Evolutionary conservation across 495 filamentous ascomycete species (phyloP).

Genomic region (Parathielavia appendiculata): DNA sequence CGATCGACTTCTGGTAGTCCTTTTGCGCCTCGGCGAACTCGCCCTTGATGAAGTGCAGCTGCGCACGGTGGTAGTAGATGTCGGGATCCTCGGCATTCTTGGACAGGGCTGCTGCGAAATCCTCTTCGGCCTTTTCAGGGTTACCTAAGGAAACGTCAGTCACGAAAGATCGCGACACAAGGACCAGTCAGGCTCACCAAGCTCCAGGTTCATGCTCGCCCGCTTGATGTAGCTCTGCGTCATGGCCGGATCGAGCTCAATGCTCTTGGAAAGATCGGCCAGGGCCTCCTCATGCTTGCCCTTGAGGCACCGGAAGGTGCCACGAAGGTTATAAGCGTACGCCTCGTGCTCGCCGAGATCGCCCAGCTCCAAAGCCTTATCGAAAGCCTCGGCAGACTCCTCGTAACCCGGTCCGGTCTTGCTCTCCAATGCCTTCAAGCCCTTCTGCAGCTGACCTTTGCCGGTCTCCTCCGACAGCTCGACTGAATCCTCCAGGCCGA

Average conservation of each 20-base stretch:
- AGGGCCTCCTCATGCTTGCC: conserved; percentile 82
- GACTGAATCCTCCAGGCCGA: conserved; percentile 72
- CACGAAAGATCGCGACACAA: not conserved
- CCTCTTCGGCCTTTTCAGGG: conserved; percentile 76
- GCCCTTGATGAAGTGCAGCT: conserved; percentile 94
- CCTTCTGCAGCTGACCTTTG: conserved; percentile 76
- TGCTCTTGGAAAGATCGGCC: conserved; percentile 79
- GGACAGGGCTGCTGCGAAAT: conserved; percentile 79
- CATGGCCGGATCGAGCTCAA: conserved; percentile 78
- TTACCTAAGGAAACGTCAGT: conserved; percentile 54
- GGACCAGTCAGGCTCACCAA: conserved; percentile 56
- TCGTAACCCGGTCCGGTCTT: conserved; percentile 88
- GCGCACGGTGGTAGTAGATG: conserved; percentile 98
- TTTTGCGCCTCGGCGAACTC: conserved; percentile 91
- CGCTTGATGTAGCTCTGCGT: conserved; percentile 98
- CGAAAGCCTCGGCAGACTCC: conserved; percentile 76
- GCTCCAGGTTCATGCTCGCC: conserved; percentile 94
- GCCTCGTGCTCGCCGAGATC: conserved; percentile 77
- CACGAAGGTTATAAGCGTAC: conserved; percentile 90
- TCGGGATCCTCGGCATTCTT: conserved; percentile 90
- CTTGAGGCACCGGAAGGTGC: conserved; percentile 87
- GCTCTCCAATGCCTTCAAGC: conserved; percentile 71
- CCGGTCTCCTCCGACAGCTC: conserved; percentile 75
- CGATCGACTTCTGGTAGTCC: conserved; percentile 99
- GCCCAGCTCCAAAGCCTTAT: conserved; percentile 75